Percentiles rank a stretch among this genome's conserved stretches.
These are phyloP conservation scores for Sphagnum contortum DNA, from an alignment of 225 moss, liverwort and hornwort species.

Conservation along the genomic window DNA sequence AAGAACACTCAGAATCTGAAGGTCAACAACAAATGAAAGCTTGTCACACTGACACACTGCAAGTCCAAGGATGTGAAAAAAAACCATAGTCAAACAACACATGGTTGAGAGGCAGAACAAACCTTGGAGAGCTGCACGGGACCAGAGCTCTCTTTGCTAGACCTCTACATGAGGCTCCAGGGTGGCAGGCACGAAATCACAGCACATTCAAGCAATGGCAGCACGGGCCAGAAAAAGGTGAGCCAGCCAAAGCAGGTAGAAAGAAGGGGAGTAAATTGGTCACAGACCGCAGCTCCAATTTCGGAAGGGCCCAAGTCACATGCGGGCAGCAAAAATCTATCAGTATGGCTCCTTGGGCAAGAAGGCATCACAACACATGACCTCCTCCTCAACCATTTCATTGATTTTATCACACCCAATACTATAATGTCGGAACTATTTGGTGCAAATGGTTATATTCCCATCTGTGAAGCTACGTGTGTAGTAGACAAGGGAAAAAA, in stretches of 20 bases:
- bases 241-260: conserved; percentile 68
- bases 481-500: not conserved
- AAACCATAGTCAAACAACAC: too few species aligned
- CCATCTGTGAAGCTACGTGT: too few species aligned
- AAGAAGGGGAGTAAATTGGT: conserved; percentile 72
- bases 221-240: conserved; percentile 55
- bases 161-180: conserved; percentile 53
- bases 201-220: conserved; percentile 52
- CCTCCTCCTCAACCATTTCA: not conserved
- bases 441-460: too few species aligned
- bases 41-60: not conserved
- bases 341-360: conserved; percentile 42
- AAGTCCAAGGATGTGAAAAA: not conserved
- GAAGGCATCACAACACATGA: not conserved
- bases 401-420: too few species aligned
- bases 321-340: conserved; percentile 96
- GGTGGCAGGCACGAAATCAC: conserved; percentile 39
- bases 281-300: conserved; percentile 99
- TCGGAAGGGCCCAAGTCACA: conserved; percentile 99
- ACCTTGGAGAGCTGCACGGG: conserved; percentile 97
- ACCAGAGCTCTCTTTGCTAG: conserved; percentile 66
- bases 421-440: too few species aligned
- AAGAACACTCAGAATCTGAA: not conserved
- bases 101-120: not conserved
- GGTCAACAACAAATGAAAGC: not conserved